These are phyloP conservation scores for Uronychia binucleata DNA, from an alignment of 73 alveolate genomes.

Conservation along the genomic window DNA sequence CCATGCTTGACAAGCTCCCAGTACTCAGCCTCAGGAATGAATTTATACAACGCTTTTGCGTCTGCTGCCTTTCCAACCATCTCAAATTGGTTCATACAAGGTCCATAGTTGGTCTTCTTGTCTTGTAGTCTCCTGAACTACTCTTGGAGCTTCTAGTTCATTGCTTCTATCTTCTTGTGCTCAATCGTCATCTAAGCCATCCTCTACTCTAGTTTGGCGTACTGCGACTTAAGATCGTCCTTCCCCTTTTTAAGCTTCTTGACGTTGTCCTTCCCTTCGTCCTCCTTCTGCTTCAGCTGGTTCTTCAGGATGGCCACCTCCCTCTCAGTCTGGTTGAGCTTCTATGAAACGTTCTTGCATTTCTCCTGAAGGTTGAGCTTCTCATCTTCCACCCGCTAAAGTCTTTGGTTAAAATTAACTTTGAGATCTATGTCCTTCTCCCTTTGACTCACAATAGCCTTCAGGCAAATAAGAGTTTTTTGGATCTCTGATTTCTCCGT, in stretches of 20 bases:
- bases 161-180: not conserved
- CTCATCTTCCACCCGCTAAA: not conserved
- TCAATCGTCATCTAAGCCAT: not conserved
- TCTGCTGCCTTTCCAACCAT: not conserved
- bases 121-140: not conserved
- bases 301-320: not conserved
- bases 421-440: not conserved
- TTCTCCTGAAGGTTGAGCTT: not conserved
- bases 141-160: not conserved
- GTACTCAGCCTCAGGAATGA: constrained; percentile 21
- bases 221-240: not conserved
- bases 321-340: not conserved
- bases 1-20: constrained; percentile 13
- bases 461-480: not conserved
- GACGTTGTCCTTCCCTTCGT: not conserved
- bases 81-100: not conserved
- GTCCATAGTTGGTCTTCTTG: not conserved
- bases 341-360: not conserved
- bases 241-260: not conserved
- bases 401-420: not conserved
- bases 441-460: not conserved
- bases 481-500: not conserved
- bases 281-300: not conserved
- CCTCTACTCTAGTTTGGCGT: not conserved
- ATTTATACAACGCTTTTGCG: not conserved